These are phyloP conservation scores for Penicillium cinerascens DNA, from an alignment of 495 filamentous ascomycete genomes.

Conservation along the genomic window DNA sequence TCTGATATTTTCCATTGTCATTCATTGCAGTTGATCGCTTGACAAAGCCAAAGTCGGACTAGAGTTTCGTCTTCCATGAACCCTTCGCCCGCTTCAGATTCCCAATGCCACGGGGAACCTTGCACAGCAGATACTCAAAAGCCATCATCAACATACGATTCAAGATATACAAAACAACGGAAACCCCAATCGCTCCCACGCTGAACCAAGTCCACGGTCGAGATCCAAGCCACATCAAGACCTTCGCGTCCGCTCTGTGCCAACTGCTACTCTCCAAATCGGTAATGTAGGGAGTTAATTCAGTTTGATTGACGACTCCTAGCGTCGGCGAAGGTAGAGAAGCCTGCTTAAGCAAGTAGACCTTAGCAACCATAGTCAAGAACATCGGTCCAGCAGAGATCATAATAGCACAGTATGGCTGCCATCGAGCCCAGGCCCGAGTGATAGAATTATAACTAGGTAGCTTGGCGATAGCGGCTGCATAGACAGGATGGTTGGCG, in stretches of 20 bases:
- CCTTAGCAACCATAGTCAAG: conserved; percentile 5
- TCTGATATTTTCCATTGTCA: no score
- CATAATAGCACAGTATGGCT: conserved; percentile 9
- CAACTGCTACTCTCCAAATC: background rate
- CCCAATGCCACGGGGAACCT: background rate
- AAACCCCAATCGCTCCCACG: background rate
- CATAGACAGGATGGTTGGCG: conserved; percentile 3
- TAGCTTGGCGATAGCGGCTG: conserved; percentile 1
- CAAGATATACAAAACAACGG: background rate
- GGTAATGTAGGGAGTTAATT: background rate
- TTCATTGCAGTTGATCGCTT: background rate
- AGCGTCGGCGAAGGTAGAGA: background rate
- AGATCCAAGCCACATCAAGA: background rate
- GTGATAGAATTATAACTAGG: conserved; percentile 1
- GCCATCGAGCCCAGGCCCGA: conserved; percentile 7
- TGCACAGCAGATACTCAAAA: background rate
- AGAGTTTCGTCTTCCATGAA: background rate
- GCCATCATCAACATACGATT: background rate
- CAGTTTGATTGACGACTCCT: background rate
- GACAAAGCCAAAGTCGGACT: background rate
- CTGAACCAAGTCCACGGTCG: background rate
- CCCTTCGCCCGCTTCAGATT: background rate
- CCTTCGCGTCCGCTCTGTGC: background rate
- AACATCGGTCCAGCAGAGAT: conserved; percentile 10
- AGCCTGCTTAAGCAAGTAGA: background rate